A percentile compares a stretch with the other conserved stretches of the same genome.
These are phyloP conservation scores for Adansonia rubrostipa DNA, from an alignment of 441 rosid species.

Conservation along the genomic window DNA sequence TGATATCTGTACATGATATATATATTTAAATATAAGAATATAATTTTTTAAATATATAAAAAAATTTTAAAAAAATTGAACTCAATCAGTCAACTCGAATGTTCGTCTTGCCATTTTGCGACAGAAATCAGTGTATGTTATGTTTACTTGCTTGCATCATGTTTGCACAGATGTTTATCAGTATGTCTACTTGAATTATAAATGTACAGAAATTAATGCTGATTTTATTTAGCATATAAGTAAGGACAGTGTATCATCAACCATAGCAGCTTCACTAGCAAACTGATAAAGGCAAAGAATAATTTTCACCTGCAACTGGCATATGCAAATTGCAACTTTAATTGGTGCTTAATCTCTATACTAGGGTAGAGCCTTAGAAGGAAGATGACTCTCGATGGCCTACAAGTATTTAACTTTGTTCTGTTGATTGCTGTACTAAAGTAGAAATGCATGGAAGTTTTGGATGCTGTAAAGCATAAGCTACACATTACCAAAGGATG, in stretches of 20 bases:
- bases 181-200: background rate
- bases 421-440: background rate
- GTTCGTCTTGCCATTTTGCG: constrained; percentile 70
- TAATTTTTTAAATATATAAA: too few relatives aligned
- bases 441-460: background rate
- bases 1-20: too few relatives aligned
- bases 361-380: background rate
- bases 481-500: background rate
- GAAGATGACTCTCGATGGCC: background rate
- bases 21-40: too few relatives aligned
- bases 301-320: constrained; percentile 7
- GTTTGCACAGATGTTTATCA: background rate
- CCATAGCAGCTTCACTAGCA: background rate
- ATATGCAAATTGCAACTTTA: background rate
- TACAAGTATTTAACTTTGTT: background rate
- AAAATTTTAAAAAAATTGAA: constrained; percentile 37
- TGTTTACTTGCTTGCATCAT: background rate
- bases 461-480: background rate
- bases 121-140: constrained; percentile 71
- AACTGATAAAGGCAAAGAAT: background rate
- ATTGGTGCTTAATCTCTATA: background rate
- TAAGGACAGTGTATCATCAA: background rate
- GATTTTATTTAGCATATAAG: background rate
- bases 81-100: constrained; percentile 61
- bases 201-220: background rate